Percentiles rank a stretch among this genome's conserved stretches.
These are phyloP conservation scores for Rosa rugosa DNA, from an alignment of 306 rosid species.

Conservation along the genomic window DNA sequence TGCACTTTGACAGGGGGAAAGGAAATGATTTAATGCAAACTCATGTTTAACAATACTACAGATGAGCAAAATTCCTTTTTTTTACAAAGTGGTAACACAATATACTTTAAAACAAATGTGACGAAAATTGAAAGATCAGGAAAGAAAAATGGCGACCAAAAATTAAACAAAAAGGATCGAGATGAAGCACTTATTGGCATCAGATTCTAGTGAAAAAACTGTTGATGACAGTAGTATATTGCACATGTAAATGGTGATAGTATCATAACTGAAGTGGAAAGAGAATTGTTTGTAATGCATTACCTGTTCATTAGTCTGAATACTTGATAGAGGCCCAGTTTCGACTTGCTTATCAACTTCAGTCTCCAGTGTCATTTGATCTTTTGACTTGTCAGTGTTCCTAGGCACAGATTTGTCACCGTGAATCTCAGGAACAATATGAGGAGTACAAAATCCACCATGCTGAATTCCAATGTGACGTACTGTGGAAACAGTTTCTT, in stretches of 20 bases:
- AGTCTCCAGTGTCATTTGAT: slow-evolving; percentile 21
- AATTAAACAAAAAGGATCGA: background rate
- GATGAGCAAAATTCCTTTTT: background rate
- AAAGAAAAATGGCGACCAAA: background rate
- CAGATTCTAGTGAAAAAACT: background rate
- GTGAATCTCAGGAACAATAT: slow-evolving; percentile 22
- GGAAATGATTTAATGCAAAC: background rate
- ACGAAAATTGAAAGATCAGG: background rate
- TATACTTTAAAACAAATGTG: background rate
- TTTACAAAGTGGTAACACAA: background rate
- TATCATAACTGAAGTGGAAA: slow-evolving; percentile 1
- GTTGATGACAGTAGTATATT: background rate
- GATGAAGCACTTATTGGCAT: slow-evolving; percentile 3
- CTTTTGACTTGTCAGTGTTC: slow-evolving; percentile 28
- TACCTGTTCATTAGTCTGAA: slow-evolving; percentile 42
- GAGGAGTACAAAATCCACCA: slow-evolving; percentile 31
- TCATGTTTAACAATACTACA: background rate
- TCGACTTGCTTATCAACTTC: slow-evolving; percentile 30
- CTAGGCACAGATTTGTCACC: slow-evolving; percentile 33
- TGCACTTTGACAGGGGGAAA: background rate
- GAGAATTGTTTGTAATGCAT: background rate
- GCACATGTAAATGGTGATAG: slow-evolving; percentile 5
- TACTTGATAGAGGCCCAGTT: slow-evolving; percentile 26
- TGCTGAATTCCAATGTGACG: slow-evolving; percentile 57
- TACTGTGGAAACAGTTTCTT: slow-evolving; percentile 48